Evolutionary conservation across 768 basidiomycete species (phyloP), one percentile per base, ranked within the genome.

Genomic region (Amanita muscaria): DNA sequence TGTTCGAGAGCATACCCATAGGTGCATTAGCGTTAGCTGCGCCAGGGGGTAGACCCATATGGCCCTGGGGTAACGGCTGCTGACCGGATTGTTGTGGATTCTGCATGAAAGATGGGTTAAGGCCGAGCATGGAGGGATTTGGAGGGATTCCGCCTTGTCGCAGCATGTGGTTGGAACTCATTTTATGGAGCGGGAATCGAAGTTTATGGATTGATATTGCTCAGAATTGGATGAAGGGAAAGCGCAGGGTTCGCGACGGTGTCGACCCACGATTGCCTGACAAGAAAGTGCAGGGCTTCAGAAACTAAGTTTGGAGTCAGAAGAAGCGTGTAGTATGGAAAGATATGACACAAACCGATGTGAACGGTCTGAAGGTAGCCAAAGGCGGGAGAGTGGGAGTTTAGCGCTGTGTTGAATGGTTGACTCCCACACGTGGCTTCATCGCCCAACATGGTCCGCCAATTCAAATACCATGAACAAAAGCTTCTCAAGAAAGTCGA

Each of bases 401-500:
- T 51, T 51, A 55, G 53, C 50, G 52, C 51, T 51, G 48, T 54
- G 52, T 55, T 54, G 54, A 55, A 56, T 53, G 51, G 56, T 64
- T 59, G 52, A 56, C 56, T 51, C 54, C 59, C 56, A 65, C 68
- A 66, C 65, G 66, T 68, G 66, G 61, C 61, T 62, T 51, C 49
- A 19, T 43, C 55, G 47, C 19, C 52, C 49, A 52, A 48, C 35
- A 86, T 87, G 83, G 91, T 96, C 71, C 75, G 93, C 52, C 83
- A 94, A 66, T 77, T 98, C 63, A 97, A 94, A 69, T 77, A 88
- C 61, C 96, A 99, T 66, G 94, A 99, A 64, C 83, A 92, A 62
- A 93, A 85, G 57, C 75, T 96, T 25, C 77, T 93, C 61, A 92
- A 88, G 62, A 92, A 96, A 67, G 93, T 98, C 55, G 96, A 98